Percentiles rank a stretch among this genome's conserved stretches.
Evolutionary conservation across 78 protist genomes (phyloP).

Genomic region (Dictyostelium discoideum): DNA sequence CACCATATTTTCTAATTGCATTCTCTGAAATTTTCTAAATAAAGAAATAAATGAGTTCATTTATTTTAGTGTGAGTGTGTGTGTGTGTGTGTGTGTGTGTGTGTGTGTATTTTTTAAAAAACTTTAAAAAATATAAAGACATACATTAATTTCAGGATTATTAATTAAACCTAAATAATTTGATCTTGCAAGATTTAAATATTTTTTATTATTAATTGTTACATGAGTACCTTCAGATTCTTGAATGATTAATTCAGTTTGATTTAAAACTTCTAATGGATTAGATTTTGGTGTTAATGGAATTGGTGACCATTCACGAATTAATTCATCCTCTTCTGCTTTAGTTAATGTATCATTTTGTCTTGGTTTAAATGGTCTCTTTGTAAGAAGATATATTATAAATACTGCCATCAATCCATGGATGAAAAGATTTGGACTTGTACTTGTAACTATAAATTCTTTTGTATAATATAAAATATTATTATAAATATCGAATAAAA

Average conservation of each 20-base stretch:
- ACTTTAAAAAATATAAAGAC: background rate
- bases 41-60: background rate
- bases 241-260: background rate
- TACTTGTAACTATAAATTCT: constrained; percentile 7
- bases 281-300: constrained; percentile 56
- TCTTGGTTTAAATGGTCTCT: constrained; percentile 77
- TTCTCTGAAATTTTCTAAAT: constrained; percentile 15
- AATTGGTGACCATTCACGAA: constrained; percentile 66
- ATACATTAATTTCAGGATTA: constrained; percentile 43
- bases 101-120: no score
- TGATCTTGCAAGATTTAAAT: constrained; percentile 59
- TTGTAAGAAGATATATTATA: constrained; percentile 42
- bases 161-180: constrained; percentile 79
- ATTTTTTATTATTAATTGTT: constrained; percentile 1
- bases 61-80: no score
- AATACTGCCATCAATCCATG: constrained; percentile 69
- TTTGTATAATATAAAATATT: background rate
- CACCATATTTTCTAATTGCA: constrained; percentile 91
- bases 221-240: constrained; percentile 8
- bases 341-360: constrained; percentile 26
- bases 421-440: constrained; percentile 43
- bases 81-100: no score
- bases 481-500: constrained; percentile 17
- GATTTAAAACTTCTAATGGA: background rate
- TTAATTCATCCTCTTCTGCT: constrained; percentile 66